Evolutionary conservation across 306 rosid genomes (phyloP), one percentile per base, ranked within the genome.

Genomic region (Elaeagnus macrophylla): DNA sequence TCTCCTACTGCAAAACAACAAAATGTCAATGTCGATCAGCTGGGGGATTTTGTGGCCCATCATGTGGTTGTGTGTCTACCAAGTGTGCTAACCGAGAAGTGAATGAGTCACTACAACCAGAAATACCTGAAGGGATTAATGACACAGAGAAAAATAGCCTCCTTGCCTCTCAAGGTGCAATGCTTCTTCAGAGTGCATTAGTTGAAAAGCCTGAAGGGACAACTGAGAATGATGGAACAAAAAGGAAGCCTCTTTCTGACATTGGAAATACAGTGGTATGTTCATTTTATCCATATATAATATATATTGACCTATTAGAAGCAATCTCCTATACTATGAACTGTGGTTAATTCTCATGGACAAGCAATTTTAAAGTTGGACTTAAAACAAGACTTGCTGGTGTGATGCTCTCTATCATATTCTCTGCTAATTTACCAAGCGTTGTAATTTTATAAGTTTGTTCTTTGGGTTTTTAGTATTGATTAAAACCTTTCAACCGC

Each of bases 81-180:
- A 85, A 79, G 76, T 85, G 95, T 62, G 66, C 73, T 51, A 89
- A 89, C 62, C 67, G 81, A 74, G 72, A 78, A 17, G 32, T 32
- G 6, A 60, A 42, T 8, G 75, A 61, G 53, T 49, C 70, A 36
- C 35, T 59, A 11, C 68, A 60, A 37, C 39, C 38, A 5, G 72
- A 64, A 15, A 43, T 35, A 11, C 63, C 48, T 60, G 75, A 72
- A 65, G 77, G 66, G 41, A 50, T 39, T 11, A 77, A 76, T 19
- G 81, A 79, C 56, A 39, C 74, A 11, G 78, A 79, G 16, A 76
- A 66, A 65, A 53, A 82, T 32, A 69, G 14, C 37, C 62, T 45
- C 42, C 94, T 88, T 63, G 85, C 67, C 58, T 73, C 88, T 67
- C 83, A 85, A 36, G 97, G 97, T 36, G 94, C 95, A 53, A 77